phyloP scores from a whole-genome alignment of 1,284 basidiomycete genomes.

The Flammula alnicola region DNA sequence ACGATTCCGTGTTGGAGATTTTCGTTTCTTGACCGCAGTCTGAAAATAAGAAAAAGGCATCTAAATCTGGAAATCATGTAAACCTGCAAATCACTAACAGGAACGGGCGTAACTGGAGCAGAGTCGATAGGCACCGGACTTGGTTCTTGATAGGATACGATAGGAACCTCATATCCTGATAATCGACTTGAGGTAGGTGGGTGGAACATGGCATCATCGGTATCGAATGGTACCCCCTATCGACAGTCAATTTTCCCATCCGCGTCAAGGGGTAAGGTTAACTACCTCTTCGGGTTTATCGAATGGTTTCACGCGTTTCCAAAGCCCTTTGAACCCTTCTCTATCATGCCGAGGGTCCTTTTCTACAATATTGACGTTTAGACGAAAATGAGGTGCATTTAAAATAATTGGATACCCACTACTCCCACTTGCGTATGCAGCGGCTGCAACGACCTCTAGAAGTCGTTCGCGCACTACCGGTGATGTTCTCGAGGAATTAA shows the following conservation, averaged over 20 bases:
- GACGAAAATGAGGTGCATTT: slow-evolving; percentile 9
- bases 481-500: slow-evolving; percentile 60
- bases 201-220: slow-evolving; percentile 76
- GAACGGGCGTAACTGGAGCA: slow-evolving; percentile 28
- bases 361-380: slow-evolving; percentile 19
- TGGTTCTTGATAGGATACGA: slow-evolving; percentile 37
- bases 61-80: slow-evolving; percentile 9
- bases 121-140: slow-evolving; percentile 30
- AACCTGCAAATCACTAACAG: slow-evolving; percentile 22
- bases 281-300: slow-evolving; percentile 72
- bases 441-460: slow-evolving; percentile 73
- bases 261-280: neutral
- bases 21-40: slow-evolving; percentile 39
- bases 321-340: slow-evolving; percentile 65
- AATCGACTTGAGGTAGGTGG: slow-evolving; percentile 49
- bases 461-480: slow-evolving; percentile 77
- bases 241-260: neutral
- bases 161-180: slow-evolving; percentile 34
- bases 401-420: slow-evolving; percentile 22
- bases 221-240: slow-evolving; percentile 74
- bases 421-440: slow-evolving; percentile 61
- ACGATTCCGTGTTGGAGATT: slow-evolving; percentile 49
- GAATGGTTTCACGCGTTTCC: slow-evolving; percentile 68
- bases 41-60: slow-evolving; percentile 17
- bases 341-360: slow-evolving; percentile 36